Evolutionary conservation across 495 filamentous ascomycete genomes (phyloP).

Genomic region (Penicillium flavigenum): DNA sequence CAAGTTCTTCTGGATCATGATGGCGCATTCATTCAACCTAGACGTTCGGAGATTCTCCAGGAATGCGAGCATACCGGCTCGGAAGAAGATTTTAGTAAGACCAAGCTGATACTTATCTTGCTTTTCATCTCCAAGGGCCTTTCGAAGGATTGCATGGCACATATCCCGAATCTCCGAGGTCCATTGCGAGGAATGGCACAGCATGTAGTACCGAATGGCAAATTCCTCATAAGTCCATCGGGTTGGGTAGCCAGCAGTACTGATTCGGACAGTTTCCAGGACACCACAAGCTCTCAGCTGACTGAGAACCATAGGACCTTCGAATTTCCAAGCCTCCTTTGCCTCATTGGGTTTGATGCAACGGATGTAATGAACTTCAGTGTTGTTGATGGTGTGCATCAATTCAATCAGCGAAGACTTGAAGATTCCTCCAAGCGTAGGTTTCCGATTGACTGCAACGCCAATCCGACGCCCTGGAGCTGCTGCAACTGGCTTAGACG

Average conservation of each 20-base stretch:
- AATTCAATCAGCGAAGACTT: conserved; percentile 97
- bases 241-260: conserved; percentile 95
- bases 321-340: conserved; percentile 96
- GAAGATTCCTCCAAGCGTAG: conserved; percentile 97
- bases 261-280: conserved; percentile 95
- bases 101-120: conserved; percentile 95
- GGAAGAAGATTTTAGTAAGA: conserved; percentile 98
- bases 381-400: conserved; percentile 96
- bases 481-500: conserved; percentile 63
- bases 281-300: conserved; percentile 98
- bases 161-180: conserved; percentile 91
- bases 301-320: conserved; percentile 98
- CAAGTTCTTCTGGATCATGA: conserved; percentile 99
- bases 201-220: conserved; percentile 96
- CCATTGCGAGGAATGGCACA: conserved; percentile 88
- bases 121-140: conserved; percentile 84
- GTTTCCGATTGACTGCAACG: conserved; percentile 91
- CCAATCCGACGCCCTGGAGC: conserved; percentile 78
- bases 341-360: conserved; percentile 99
- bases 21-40: conserved; percentile 87
- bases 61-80: conserved; percentile 97
- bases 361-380: conserved; percentile 98
- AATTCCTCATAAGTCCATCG: conserved; percentile 99
- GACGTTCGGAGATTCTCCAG: conserved; percentile 90
- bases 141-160: conserved; percentile 86